Evolutionary conservation across 2,329 filamentous ascomycete genomes (phyloP), one percentile per base, ranked within the genome.

Genomic region (Aspergillus novofumigatus): DNA sequence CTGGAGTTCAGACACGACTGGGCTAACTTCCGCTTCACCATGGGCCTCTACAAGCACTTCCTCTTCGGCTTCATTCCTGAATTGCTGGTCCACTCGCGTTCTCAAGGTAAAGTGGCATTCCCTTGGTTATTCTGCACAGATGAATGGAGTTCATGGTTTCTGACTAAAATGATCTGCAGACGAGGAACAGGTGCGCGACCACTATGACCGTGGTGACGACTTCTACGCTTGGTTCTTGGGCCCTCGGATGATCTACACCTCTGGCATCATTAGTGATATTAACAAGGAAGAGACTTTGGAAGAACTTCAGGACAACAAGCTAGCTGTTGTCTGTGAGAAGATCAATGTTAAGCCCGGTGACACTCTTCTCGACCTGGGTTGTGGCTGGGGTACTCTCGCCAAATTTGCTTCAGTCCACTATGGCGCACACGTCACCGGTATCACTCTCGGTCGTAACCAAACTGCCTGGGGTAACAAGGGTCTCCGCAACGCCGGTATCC

Each of bases 201-300:
- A 97, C 81, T 99, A 99, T 78, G 94, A 97, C 83, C 88, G 92
- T 64, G 94, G 94, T 72, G 92, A 99, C 75, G 94, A 97, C 78
- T 96, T 97, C 80, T 99, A 99, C 82, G 89, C 86, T 74, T 99
- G 92, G 92, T 97, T 97, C 84, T 85, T 97, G 62, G 94, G 94
- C 60, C 93, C 93, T 58, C 92, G 93, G 72, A 99, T 97, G 94
- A 91, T 97, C 78, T 97, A 97, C 81, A 99, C 94, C 52, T 95
- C 91, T 52, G 94, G 94, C 69, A 82, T 99, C 69, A 95, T 99
- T 73, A 89, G 89, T 60, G 92, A 97, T 75, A 85, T 90, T 75
- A 86, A 88, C 77, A 83, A 82, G 65, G 94, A 97, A 78, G 94
- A 97, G 80, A 85, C 86, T 35, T 88, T 99, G 26, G 94, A 99